A percentile compares a stretch with the other conserved stretches of the same genome.
Evolutionary conservation across 495 filamentous ascomycete species (phyloP).

Genomic region (Aspergillus conjunctus): DNA sequence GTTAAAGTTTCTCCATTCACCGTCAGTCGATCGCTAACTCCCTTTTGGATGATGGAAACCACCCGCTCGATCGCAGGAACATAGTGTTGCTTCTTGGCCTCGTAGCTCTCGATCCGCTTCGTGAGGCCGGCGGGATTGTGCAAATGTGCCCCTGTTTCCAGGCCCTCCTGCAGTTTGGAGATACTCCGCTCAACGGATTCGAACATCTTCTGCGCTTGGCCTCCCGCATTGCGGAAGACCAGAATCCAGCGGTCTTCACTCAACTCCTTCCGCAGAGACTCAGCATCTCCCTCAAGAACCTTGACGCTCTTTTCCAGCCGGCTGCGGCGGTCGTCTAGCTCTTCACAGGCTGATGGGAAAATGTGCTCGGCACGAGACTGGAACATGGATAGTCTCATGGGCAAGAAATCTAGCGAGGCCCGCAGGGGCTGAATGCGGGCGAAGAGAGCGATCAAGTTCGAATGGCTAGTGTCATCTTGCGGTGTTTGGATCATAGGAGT

Average conservation of each 20-base stretch:
- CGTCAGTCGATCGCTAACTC: constrained; percentile 84
- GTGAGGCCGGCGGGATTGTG: constrained; percentile 65
- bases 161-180: constrained; percentile 74
- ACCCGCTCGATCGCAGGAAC: constrained; percentile 92
- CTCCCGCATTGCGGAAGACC: constrained; percentile 90
- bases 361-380: constrained; percentile 69
- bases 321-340: constrained; percentile 71
- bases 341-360: constrained; percentile 88
- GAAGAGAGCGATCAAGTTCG: constrained; percentile 79
- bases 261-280: constrained; percentile 81
- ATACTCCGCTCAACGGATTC: constrained; percentile 88
- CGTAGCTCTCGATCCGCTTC: constrained; percentile 89
- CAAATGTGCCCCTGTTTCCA: constrained; percentile 71
- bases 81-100: constrained; percentile 94
- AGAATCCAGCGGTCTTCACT: constrained; percentile 95
- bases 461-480: constrained; percentile 76
- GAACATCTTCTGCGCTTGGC: constrained; percentile 91
- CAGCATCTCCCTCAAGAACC: constrained; percentile 82
- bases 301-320: constrained; percentile 77
- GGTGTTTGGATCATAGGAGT: constrained; percentile 59
- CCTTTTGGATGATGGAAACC: constrained; percentile 86
- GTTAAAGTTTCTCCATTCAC: constrained; percentile 93
- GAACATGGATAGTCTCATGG: constrained; percentile 92
- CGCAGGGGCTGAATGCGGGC: constrained; percentile 92
- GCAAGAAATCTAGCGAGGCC: constrained; percentile 91